phyloP scores from a whole-genome alignment of 768 basidiomycete species.

The Hebeloma cylindrosporum region DNA sequence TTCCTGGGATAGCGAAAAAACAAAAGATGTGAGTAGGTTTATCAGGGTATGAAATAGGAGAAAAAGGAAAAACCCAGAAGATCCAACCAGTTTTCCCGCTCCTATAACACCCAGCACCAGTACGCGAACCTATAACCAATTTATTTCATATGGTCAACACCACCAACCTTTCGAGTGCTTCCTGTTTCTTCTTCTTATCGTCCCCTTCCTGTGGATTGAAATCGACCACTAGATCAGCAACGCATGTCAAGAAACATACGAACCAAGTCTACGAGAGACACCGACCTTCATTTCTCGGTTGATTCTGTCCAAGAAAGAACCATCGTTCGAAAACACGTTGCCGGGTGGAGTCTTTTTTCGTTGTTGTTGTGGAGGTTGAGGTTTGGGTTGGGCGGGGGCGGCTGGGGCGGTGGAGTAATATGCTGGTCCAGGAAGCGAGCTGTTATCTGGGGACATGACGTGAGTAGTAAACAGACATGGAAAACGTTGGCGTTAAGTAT shows the following conservation, averaged over 20 bases:
- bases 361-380: too few species aligned
- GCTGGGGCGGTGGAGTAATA: too few species aligned
- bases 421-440: too few species aligned
- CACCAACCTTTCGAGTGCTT: constrained; percentile 48
- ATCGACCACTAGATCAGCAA: constrained; percentile 9
- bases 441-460: too few species aligned
- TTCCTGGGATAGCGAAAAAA: constrained; percentile 41
- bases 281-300: constrained; percentile 57
- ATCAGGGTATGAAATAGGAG: neutral
- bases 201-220: constrained; percentile 50
- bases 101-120: too few species aligned
- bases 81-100: too few species aligned
- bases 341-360: too few species aligned
- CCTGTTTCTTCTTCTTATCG: constrained; percentile 54
- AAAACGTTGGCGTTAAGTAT: too few species aligned
- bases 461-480: too few species aligned
- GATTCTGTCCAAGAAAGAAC: constrained; percentile 66
- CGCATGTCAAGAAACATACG: neutral
- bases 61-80: constrained; percentile 4
- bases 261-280: neutral
- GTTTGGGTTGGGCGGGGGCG: too few species aligned
- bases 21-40: constrained; percentile 4
- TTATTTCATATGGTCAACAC: neutral
- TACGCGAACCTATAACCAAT: neutral
- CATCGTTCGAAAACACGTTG: constrained; percentile 70